These are phyloP conservation scores for Vitis hybrid DNA, from an alignment of 177 flowering plant species.

Conservation along the genomic window DNA sequence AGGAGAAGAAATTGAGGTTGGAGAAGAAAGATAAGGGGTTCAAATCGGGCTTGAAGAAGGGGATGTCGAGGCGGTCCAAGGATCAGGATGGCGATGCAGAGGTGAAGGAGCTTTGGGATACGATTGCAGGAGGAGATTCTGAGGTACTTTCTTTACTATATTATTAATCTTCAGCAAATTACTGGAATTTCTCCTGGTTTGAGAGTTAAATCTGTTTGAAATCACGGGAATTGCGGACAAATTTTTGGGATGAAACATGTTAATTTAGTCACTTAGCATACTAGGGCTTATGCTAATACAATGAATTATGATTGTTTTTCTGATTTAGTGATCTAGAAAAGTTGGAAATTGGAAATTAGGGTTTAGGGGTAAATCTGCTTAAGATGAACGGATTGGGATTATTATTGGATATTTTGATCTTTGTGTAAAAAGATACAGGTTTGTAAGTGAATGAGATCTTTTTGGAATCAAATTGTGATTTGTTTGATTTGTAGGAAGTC, in stretches of 20 bases:
- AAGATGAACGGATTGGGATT: too few species aligned
- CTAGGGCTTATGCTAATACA: background rate
- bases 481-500: background rate
- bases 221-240: background rate
- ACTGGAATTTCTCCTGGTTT: too few species aligned
- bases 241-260: background rate
- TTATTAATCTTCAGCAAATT: too few species aligned
- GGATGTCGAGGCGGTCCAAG: slow-evolving; percentile 20
- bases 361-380: background rate
- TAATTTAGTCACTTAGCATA: background rate
- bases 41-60: slow-evolving; percentile 29
- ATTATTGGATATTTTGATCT: background rate
- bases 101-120: slow-evolving; percentile 93
- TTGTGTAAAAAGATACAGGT: background rate
- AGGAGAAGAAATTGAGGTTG: slow-evolving; percentile 41
- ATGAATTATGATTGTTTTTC: background rate
- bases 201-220: background rate
- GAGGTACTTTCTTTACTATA: slow-evolving; percentile 33
- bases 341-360: background rate
- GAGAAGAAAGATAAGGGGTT: slow-evolving; percentile 23
- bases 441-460: background rate
- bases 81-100: slow-evolving; percentile 60
- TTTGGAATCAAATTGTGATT: background rate
- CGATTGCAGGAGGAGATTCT: slow-evolving; percentile 76
- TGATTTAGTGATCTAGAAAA: background rate